A percentile compares a stretch with the other conserved stretches of the same genome.
Evolutionary conservation across 345 rosid species (phyloP).

Genomic region (Acer campestre): DNA sequence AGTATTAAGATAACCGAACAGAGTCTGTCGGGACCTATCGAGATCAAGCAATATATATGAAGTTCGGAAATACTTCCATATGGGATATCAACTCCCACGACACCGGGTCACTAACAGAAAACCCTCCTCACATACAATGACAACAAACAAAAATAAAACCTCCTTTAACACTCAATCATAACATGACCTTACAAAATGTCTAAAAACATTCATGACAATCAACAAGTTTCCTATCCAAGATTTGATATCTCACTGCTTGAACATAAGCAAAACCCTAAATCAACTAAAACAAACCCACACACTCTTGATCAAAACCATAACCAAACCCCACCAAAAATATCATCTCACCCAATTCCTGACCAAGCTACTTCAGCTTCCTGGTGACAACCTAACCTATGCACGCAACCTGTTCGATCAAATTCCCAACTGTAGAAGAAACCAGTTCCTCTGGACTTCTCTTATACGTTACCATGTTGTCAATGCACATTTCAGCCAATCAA

Average conservation of each 20-base stretch:
- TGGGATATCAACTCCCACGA: too few relatives aligned
- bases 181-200: neutral
- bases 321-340: constrained; percentile 5
- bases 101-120: too few relatives aligned
- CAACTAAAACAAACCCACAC: constrained; percentile 40
- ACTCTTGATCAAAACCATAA: constrained; percentile 27
- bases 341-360: constrained; percentile 20
- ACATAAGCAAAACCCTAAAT: constrained; percentile 15
- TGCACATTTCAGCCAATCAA: constrained; percentile 25
- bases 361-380: constrained; percentile 14
- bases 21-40: too few relatives aligned
- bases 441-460: constrained; percentile 39
- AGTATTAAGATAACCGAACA: too few relatives aligned
- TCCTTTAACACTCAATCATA: neutral
- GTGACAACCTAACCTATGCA: constrained; percentile 37
- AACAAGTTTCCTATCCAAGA: neutral
- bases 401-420: constrained; percentile 42
- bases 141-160: too few relatives aligned
- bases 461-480: constrained; percentile 33
- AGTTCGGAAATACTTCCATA: too few relatives aligned
- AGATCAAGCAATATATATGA: too few relatives aligned
- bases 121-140: too few relatives aligned
- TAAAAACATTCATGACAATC: constrained; percentile 16
- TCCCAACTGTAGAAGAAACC: constrained; percentile 27
- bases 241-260: constrained; percentile 18